These are phyloP conservation scores for Candida khao-thaluensis DNA, from an alignment of 805 yeast species.

Conservation along the genomic window DNA sequence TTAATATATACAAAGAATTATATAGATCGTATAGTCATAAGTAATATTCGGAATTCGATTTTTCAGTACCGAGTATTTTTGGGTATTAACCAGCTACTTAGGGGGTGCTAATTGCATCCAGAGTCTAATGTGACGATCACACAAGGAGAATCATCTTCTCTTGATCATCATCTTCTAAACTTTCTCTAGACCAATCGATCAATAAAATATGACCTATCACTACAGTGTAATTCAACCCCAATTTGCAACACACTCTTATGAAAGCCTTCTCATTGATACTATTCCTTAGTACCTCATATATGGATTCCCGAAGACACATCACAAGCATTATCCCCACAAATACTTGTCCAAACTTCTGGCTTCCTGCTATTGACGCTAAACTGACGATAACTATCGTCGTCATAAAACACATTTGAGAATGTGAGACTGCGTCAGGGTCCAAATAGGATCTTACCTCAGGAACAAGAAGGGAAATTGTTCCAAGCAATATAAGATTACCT, in stretches of 20 bases:
- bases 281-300: not conserved
- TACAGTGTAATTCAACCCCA: slow-evolving; percentile 1
- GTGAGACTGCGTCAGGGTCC: slow-evolving; percentile 1
- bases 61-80: no score
- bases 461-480: not conserved
- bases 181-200: not conserved
- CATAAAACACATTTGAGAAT: slow-evolving; percentile 4
- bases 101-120: no score
- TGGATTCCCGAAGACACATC: slow-evolving; percentile 1
- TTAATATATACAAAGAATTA: no score
- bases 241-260: not conserved
- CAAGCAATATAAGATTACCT: not conserved
- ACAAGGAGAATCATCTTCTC: no score
- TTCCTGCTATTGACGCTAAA: slow-evolving; percentile 1
- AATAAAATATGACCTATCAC: slow-evolving; percentile 1
- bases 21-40: no score
- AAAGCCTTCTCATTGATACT: not conserved
- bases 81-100: no score
- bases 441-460: not conserved
- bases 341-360: not conserved
- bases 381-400: not conserved
- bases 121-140: no score
- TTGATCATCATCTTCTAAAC: no score
- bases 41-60: no score
- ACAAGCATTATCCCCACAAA: not conserved